These are phyloP conservation scores for Neurospora discreta DNA, from an alignment of 495 filamentous ascomycete genomes.

Conservation along the genomic window DNA sequence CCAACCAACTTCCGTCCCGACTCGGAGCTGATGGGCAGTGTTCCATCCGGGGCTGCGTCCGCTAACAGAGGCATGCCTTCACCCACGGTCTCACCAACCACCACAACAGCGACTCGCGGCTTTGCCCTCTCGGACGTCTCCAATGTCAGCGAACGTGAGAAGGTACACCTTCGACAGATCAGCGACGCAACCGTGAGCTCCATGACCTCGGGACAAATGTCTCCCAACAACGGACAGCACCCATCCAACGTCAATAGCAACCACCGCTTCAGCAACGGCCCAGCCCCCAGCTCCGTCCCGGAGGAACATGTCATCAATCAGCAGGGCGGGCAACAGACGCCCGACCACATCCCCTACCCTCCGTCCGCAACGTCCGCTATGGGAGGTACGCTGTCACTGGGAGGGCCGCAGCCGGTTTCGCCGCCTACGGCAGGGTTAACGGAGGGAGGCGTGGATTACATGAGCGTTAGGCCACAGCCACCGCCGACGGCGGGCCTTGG, in stretches of 20 bases:
- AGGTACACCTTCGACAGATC: conserved; percentile 34
- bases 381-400: not conserved
- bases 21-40: conserved; percentile 19
- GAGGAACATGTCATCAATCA: not conserved
- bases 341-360: not conserved
- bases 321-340: not conserved
- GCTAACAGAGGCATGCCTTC: not conserved
- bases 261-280: not conserved
- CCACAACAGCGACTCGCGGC: not conserved
- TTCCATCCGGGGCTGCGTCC: not conserved
- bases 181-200: conserved; percentile 35
- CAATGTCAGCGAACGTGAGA: conserved; percentile 29
- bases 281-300: not conserved
- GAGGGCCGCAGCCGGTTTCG: conserved; percentile 1
- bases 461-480: conserved; percentile 3
- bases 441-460: conserved; percentile 1
- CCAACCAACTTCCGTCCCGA: conserved; percentile 15
- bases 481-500: not conserved
- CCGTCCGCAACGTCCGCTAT: not conserved
- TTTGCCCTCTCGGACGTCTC: conserved; percentile 30
- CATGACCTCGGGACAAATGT: not conserved
- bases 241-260: not conserved
- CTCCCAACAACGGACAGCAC: not conserved
- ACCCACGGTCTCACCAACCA: not conserved
- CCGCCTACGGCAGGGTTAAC: not conserved